These are phyloP conservation scores for Colletotrichum sp. DNA, from an alignment of 2,329 filamentous ascomycete genomes.

Conservation along the genomic window DNA sequence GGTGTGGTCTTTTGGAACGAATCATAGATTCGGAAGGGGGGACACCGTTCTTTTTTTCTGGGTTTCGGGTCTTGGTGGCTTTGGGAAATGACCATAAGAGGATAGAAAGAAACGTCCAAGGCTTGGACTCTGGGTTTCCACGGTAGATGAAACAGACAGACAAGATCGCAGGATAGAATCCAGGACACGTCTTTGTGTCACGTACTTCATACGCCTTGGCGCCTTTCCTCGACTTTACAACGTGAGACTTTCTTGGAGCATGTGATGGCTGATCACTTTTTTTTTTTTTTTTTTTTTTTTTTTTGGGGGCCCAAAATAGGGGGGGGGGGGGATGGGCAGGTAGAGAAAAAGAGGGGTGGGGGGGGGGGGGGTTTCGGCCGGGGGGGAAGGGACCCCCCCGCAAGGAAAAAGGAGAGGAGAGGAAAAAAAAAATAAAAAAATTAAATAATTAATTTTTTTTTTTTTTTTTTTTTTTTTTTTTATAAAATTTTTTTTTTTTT, in stretches of 20 bases:
- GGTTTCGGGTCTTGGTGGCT: neutral
- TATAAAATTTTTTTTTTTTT: neutral
- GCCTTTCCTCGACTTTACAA: neutral
- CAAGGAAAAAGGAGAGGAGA: too few species aligned
- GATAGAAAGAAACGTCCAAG: neutral
- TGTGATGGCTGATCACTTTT: neutral
- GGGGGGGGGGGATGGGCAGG: too few species aligned
- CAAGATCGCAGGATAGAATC: conserved; percentile 6
- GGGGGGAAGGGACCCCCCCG: too few species aligned
- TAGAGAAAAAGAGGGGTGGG: too few species aligned
- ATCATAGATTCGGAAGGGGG: neutral
- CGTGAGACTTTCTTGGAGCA: neutral
- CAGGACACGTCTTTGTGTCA: neutral
- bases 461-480: neutral
- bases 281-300: neutral
- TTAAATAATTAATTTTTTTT: too few species aligned
- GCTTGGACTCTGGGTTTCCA: conserved; percentile 16
- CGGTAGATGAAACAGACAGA: conserved; percentile 3
- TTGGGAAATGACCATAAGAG: neutral
- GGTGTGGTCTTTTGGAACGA: neutral
- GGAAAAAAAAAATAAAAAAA: too few species aligned
- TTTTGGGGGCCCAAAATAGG: too few species aligned
- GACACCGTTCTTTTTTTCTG: neutral
- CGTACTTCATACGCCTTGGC: neutral
- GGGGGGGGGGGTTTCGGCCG: too few species aligned